Evolutionary conservation across 2,329 filamentous ascomycete genomes (phyloP).

Genomic region (Penicillium concentricum): DNA sequence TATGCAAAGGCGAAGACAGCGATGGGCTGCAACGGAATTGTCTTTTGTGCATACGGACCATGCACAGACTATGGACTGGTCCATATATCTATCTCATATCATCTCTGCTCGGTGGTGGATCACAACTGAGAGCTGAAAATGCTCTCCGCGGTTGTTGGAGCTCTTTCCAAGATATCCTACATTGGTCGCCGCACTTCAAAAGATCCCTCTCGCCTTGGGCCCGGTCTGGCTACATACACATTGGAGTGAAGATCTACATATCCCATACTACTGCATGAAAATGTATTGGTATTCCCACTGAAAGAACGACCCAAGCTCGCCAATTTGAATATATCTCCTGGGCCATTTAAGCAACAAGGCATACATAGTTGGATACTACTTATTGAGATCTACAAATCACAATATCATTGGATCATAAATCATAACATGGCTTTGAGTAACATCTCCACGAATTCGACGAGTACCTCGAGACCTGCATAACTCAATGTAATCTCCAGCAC

Average conservation of each 20-base stretch:
- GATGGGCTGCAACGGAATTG: background rate
- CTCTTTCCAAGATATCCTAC: background rate
- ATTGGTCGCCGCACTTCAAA: background rate
- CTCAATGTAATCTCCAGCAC: background rate
- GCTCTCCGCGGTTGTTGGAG: background rate
- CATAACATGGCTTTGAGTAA: conserved; percentile 2
- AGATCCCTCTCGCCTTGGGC: no score
- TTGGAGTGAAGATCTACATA: background rate
- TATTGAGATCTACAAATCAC: background rate
- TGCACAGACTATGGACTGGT: background rate
- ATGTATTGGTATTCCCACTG: background rate
- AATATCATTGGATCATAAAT: conserved; percentile 9
- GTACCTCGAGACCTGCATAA: background rate
- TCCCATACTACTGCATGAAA: background rate
- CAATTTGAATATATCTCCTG: background rate
- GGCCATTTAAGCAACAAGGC: background rate
- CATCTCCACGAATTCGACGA: background rate
- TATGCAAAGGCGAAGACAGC: background rate
- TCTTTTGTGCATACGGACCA: no score
- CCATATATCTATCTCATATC: background rate
- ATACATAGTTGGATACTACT: background rate
- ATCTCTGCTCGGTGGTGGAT: background rate
- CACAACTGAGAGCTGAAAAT: background rate
- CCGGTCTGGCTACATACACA: background rate
- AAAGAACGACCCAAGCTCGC: background rate